Evolutionary conservation across 345 rosid genomes (phyloP), one percentile per base, ranked within the genome.

Genomic region (Euphorbia tirucalli): DNA sequence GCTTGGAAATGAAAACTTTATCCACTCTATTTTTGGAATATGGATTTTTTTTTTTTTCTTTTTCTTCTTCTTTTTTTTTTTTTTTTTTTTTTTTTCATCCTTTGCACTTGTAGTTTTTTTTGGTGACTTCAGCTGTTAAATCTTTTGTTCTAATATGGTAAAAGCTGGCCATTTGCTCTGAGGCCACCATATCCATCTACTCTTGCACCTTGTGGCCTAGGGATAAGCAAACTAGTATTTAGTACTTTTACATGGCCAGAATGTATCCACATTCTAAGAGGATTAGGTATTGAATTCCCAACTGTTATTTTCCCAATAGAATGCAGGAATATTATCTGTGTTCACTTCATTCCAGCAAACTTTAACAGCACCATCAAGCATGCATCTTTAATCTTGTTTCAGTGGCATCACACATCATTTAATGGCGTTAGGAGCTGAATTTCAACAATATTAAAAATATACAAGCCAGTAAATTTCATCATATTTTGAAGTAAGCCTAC

Each of bases 1-100:
- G 98, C 98, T 4, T 93, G 97, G 98, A 83, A 82, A 76, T 90
- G 81, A 88, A 66, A 68, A 39, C 55, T n/a, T 27, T 27, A 32
- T 13, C 52, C 48, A 7, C 21, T 49, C 46, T 19, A 24, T 16
- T 63, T 46, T 49, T 1, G 5, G n/a, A n/a, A n/a, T n/a, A n/a
- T n/a, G n/a, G n/a, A n/a, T 21, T 46, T 24, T n/a, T 35, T 48
- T 64, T 7, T 25, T 35, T 50, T 41, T 25, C 3, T 24, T 37
- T 14, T 35, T 69, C 4, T 25, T 25, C 15, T 57, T 58, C 5
- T 21, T 46, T 24, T n/a, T 35, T 48, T 64, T 7, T 25, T 35
- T 50, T 41, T 25, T 10, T 24, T 37, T 14, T 35, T 69, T 10
- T 25, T 25, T 24, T 57, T 58, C 5, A 11, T 43, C 74, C 19